Evolutionary conservation across 768 basidiomycete genomes (phyloP).

Genomic region (Boletus reticuloceps): DNA sequence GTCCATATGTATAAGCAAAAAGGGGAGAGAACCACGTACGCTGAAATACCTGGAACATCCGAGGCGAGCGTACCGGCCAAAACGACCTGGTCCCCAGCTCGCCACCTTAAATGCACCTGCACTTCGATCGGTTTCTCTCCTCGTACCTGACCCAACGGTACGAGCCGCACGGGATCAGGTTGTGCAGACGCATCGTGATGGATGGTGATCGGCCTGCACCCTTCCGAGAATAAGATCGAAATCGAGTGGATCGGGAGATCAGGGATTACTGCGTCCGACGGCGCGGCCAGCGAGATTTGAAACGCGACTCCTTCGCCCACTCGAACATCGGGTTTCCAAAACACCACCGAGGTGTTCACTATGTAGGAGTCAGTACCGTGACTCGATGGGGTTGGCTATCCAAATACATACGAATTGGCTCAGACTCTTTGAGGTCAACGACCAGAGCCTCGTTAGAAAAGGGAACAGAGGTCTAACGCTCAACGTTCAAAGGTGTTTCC

Average conservation of each 20-base stretch:
- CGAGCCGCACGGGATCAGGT: slow-evolving; percentile 17
- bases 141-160: slow-evolving; percentile 50
- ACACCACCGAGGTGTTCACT: slow-evolving; percentile 69
- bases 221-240: slow-evolving; percentile 55
- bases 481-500: not conserved
- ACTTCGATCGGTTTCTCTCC: slow-evolving; percentile 26
- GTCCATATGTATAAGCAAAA: not conserved
- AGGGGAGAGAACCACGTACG: slow-evolving; percentile 37
- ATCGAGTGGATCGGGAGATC: slow-evolving; percentile 62
- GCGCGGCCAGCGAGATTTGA: slow-evolving; percentile 66
- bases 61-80: slow-evolving; percentile 61
- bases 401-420: slow-evolving; percentile 55
- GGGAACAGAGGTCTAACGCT: slow-evolving; percentile 66
- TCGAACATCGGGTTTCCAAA: slow-evolving; percentile 65
- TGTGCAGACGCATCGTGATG: slow-evolving; percentile 35
- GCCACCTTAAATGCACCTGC: slow-evolving; percentile 56
- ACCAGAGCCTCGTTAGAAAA: slow-evolving; percentile 50
- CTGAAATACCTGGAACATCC: slow-evolving; percentile 47
- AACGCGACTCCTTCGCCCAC: slow-evolving; percentile 66
- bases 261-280: slow-evolving; percentile 45
- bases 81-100: slow-evolving; percentile 48
- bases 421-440: slow-evolving; percentile 62
- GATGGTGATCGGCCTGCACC: slow-evolving; percentile 49
- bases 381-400: not conserved
- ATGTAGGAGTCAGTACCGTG: not conserved